A percentile compares a stretch with the other conserved stretches of the same genome.
These are phyloP conservation scores for Nemania sp. DNA, from an alignment of 2,329 filamentous ascomycete genomes.

Conservation along the genomic window DNA sequence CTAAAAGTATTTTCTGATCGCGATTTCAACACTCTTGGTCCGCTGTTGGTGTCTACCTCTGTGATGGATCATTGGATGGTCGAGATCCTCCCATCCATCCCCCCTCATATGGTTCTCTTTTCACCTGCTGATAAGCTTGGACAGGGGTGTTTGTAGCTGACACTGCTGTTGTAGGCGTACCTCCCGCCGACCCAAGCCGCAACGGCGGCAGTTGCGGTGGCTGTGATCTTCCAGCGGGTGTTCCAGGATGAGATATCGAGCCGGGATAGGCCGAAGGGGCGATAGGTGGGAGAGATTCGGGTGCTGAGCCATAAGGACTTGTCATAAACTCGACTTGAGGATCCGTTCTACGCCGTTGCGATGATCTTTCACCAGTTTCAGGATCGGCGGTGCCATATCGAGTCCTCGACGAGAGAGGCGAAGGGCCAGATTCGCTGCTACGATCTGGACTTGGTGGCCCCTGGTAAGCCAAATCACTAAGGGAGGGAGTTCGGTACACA, in stretches of 20 bases:
- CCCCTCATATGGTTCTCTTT: conserved; percentile 42
- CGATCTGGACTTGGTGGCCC: conserved; percentile 56
- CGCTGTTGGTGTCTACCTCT: conserved; percentile 23
- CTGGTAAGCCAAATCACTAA: conserved; percentile 55
- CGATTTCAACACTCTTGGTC: neutral
- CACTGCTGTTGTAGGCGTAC: conserved; percentile 29
- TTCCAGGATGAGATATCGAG: conserved; percentile 40
- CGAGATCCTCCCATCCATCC: conserved; percentile 43
- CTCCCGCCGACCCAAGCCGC: conserved; percentile 47
- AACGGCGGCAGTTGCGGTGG: conserved; percentile 54
- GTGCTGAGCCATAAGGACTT: conserved; percentile 45
- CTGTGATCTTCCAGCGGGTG: conserved; percentile 34
- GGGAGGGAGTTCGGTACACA: conserved; percentile 61
- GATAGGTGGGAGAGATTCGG: conserved; percentile 48
- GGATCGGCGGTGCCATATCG: conserved; percentile 46
- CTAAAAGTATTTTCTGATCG: conserved; percentile 5
- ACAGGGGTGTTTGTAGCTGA: conserved; percentile 31
- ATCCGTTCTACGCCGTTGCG: conserved; percentile 53
- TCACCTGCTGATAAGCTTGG: conserved; percentile 36
- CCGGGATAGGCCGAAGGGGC: conserved; percentile 42
- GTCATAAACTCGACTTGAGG: conserved; percentile 49
- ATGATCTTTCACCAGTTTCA: conserved; percentile 49
- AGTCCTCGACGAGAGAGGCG: conserved; percentile 29
- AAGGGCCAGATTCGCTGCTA: conserved; percentile 37
- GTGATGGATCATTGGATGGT: conserved; percentile 26